Percentiles rank a stretch among this genome's conserved stretches.
These are phyloP conservation scores for Apiospora koreana DNA, from an alignment of 2,329 filamentous ascomycete species.

Conservation along the genomic window DNA sequence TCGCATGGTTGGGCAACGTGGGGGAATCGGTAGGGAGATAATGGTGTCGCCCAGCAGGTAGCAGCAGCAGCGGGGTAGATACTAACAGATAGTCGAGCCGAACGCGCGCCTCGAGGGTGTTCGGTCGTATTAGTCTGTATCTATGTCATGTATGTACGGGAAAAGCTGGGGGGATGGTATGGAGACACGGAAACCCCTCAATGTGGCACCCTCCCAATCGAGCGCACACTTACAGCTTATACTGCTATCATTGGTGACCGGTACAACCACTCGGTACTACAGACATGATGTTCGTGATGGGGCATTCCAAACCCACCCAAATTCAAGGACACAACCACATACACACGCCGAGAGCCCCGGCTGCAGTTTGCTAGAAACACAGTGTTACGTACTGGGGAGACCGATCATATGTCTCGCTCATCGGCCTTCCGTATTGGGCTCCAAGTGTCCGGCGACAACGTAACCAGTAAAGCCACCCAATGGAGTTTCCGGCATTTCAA, in stretches of 20 bases:
- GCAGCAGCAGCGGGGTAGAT: constrained; percentile 7
- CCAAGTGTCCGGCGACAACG: not conserved
- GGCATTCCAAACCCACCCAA: not conserved
- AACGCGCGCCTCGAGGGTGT: not conserved
- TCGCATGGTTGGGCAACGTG: constrained; percentile 11
- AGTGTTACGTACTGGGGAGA: not conserved
- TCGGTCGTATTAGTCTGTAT: not conserved
- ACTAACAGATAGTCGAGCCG: not conserved
- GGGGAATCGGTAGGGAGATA: constrained; percentile 5
- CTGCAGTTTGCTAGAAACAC: not conserved
- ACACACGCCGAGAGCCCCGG: not conserved
- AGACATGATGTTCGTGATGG: not conserved
- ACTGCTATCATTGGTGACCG: not conserved
- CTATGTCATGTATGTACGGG: too few relatives aligned
- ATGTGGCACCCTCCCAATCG: not conserved
- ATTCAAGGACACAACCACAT: not conserved
- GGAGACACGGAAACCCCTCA: constrained; percentile 4
- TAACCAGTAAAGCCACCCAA: not conserved
- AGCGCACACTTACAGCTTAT: not conserved
- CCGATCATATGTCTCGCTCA: not conserved
- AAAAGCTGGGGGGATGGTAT: constrained; percentile 1
- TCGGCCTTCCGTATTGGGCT: not conserved
- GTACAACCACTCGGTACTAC: not conserved
- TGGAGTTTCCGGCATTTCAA: not conserved
- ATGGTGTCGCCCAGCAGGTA: not conserved